Conservation (phyloP, 2,329 filamentous ascomycete species). For the Didymosphaeria variabile region DNA sequence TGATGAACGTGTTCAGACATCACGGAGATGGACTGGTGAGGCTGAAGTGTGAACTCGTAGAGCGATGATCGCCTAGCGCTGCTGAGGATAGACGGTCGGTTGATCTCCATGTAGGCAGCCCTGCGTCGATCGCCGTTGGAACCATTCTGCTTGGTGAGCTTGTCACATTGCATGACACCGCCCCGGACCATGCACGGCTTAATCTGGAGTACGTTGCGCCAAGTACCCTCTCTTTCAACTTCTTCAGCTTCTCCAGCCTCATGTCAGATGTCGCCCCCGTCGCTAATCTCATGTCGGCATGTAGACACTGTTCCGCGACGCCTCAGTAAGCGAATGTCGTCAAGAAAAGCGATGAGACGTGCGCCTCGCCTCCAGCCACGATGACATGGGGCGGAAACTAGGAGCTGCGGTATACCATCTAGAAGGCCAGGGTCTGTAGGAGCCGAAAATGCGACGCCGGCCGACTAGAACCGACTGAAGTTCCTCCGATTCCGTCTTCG, state of each 20-base stretch:
- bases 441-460: background rate
- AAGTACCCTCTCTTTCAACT: background rate
- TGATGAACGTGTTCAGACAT: background rate
- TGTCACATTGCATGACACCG: background rate
- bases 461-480: background rate
- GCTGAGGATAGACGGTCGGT: background rate
- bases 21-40: background rate
- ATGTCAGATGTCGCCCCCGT: constrained; percentile 2
- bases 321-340: constrained; percentile 6
- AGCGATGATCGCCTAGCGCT: background rate
- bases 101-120: background rate
- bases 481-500: background rate
- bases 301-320: background rate
- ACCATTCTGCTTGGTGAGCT: background rate
- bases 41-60: background rate
- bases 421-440: background rate
- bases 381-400: constrained; percentile 3
- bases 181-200: background rate
- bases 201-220: background rate
- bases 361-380: constrained; percentile 7
- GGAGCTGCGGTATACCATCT: background rate
- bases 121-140: constrained; percentile 1
- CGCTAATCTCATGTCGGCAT: background rate
- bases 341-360: constrained; percentile 3
- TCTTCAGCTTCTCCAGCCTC: background rate